These are phyloP conservation scores for Didymella segeticola DNA, from an alignment of 2,329 filamentous ascomycete genomes.

Conservation along the genomic window DNA sequence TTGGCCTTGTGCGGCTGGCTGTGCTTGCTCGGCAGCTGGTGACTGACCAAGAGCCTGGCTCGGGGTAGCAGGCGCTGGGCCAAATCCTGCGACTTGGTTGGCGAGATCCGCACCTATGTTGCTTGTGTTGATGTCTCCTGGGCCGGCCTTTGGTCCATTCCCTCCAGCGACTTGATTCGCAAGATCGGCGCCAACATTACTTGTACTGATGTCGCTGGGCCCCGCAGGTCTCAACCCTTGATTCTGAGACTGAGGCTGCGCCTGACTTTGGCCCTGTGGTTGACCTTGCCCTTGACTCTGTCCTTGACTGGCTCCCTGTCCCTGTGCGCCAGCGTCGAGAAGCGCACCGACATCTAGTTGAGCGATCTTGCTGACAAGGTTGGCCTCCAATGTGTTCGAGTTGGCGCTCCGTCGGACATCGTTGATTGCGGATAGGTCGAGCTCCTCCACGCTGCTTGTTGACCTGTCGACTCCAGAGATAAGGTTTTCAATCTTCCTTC, in stretches of 20 bases:
- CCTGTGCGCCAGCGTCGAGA: conserved; percentile 23
- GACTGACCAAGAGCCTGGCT: conserved; percentile 14
- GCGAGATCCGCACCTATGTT: conserved; percentile 24
- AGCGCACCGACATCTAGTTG: conserved; percentile 31
- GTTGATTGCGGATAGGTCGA: conserved; percentile 18
- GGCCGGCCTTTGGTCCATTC: conserved; percentile 10
- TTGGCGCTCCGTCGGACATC: conserved; percentile 15
- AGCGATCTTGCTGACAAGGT: conserved; percentile 22
- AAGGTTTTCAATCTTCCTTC: conserved; percentile 35
- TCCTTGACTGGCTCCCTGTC: conserved; percentile 16
- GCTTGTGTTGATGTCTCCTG: conserved; percentile 16
- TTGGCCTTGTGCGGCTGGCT: conserved; percentile 5
- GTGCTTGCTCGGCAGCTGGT: conserved; percentile 7
- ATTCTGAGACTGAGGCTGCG: conserved; percentile 5
- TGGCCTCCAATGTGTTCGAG: conserved; percentile 18
- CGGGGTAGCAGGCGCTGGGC: conserved; percentile 7
- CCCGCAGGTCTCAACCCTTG: conserved; percentile 10
- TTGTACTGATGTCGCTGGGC: conserved; percentile 18
- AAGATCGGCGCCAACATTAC: conserved; percentile 21
- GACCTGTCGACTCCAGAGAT: conserved; percentile 31
- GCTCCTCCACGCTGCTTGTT: conserved; percentile 19
- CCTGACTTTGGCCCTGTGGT: conserved; percentile 11
- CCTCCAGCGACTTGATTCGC: conserved; percentile 30
- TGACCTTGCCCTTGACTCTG: conserved; percentile 6
- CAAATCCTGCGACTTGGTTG: conserved; percentile 30